Percentiles rank a stretch among this genome's conserved stretches.
These are phyloP conservation scores for Penicillium sp. DNA, from an alignment of 2,329 filamentous ascomycete genomes.

Conservation along the genomic window DNA sequence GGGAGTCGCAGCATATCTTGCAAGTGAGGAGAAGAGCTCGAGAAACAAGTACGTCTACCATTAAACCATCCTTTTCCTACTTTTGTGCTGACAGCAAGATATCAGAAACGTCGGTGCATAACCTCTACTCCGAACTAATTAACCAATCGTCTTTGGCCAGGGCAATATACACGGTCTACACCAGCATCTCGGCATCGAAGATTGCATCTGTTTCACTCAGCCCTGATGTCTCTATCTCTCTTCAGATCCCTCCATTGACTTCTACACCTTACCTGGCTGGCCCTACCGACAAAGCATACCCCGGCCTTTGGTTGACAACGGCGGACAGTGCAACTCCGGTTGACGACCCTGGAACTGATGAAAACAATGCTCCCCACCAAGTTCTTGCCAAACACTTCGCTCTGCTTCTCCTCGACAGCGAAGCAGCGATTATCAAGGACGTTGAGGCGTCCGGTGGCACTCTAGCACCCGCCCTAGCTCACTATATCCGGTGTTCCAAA, in stretches of 20 bases:
- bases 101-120: constrained; percentile 37
- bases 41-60: constrained; percentile 50
- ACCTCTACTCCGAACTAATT: constrained; percentile 46
- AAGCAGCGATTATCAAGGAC: constrained; percentile 73
- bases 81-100: constrained; percentile 15
- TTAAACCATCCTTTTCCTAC: neutral
- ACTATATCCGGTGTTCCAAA: constrained; percentile 63
- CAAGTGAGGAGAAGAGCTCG: constrained; percentile 78
- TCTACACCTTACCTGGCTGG: constrained; percentile 74
- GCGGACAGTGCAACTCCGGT: constrained; percentile 75
- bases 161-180: constrained; percentile 79
- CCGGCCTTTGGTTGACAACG: constrained; percentile 83
- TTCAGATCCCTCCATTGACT: constrained; percentile 63
- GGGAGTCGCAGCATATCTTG: constrained; percentile 81
- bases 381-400: constrained; percentile 81
- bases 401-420: constrained; percentile 79
- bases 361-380: constrained; percentile 57
- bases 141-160: constrained; percentile 75
- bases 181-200: constrained; percentile 77
- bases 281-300: constrained; percentile 67
- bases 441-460: constrained; percentile 71
- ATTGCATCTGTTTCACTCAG: constrained; percentile 83
- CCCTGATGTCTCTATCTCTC: constrained; percentile 59
- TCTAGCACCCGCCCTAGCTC: constrained; percentile 73
- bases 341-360: constrained; percentile 61